Evolutionary conservation across 768 basidiomycete species (phyloP).

Genomic region (Candolleomyces eurysporus): DNA sequence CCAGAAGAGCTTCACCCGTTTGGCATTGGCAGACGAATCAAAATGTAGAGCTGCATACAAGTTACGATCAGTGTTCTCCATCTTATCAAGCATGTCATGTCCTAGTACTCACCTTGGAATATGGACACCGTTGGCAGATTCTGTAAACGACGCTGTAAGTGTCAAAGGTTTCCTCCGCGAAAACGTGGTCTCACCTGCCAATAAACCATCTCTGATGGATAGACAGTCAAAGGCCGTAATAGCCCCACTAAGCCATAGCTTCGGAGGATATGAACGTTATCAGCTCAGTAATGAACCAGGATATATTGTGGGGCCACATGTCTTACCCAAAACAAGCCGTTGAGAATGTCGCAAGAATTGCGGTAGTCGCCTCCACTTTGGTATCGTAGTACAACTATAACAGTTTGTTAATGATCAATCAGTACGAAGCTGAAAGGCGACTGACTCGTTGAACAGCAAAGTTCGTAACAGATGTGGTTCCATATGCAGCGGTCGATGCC

Average conservation of each 20-base stretch:
- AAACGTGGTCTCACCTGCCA: neutral
- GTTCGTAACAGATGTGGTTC: constrained; percentile 54
- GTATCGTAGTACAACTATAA: constrained; percentile 58
- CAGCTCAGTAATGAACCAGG: neutral
- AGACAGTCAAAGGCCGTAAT: constrained; percentile 43
- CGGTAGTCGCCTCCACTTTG: constrained; percentile 52
- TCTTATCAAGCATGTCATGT: constrained; percentile 15
- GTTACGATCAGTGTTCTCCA: neutral
- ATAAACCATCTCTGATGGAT: constrained; percentile 40
- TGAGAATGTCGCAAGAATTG: constrained; percentile 62
- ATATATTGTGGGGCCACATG: neutral
- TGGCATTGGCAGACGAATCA: constrained; percentile 35
- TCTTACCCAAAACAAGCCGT: constrained; percentile 61
- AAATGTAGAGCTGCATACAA: constrained; percentile 35
- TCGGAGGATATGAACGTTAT: neutral
- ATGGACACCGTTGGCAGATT: neutral
- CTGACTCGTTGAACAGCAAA: constrained; percentile 59
- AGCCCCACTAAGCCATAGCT: constrained; percentile 63
- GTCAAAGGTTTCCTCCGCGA: neutral
- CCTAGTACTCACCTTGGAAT: neutral
- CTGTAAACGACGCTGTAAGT: constrained; percentile 57
- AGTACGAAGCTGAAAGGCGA: neutral
- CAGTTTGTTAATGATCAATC: neutral
- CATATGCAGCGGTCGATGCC: constrained; percentile 53
- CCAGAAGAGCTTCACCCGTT: constrained; percentile 3